Conservation (phyloP, 257 asterid species). For the Nicotiana paniculata region DNA sequence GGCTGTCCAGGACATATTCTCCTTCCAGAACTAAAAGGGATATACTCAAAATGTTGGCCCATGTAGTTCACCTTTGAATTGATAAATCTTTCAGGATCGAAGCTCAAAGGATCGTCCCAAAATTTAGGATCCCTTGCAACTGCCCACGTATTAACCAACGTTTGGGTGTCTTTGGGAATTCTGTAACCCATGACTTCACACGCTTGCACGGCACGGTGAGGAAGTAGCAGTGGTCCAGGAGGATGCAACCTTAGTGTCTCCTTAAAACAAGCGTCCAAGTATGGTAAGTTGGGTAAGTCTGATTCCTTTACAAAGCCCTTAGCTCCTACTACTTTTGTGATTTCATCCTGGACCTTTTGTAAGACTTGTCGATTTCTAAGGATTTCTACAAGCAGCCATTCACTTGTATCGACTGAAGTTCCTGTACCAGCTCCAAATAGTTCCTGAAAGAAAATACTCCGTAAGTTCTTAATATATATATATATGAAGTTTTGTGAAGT, state of each 20-base stretch:
- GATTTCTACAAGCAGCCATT: conserved; percentile 66
- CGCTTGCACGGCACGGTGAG: conserved; percentile 31
- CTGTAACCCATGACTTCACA: conserved; percentile 35
- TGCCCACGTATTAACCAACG: conserved; percentile 39
- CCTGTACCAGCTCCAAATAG: conserved; percentile 56
- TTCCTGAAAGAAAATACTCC: conserved; percentile 26
- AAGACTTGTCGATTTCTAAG: conserved; percentile 33
- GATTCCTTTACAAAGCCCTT: conserved; percentile 34
- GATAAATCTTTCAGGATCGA: conserved; percentile 45
- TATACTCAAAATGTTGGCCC: conserved; percentile 45
- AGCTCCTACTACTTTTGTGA: conserved; percentile 28
- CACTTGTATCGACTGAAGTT: conserved; percentile 44
- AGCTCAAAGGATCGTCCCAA: conserved; percentile 40
- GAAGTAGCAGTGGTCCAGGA: conserved; percentile 40
- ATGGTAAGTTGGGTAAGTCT: conserved; percentile 37
- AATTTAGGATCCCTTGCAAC: conserved; percentile 42
- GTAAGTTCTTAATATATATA: too few relatives aligned
- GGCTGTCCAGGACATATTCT: too few relatives aligned
- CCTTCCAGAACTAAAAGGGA: too few relatives aligned
- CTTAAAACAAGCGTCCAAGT: conserved; percentile 39
- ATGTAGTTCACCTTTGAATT: conserved; percentile 34
- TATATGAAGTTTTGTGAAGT: too few relatives aligned
- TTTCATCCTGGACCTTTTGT: neutral
- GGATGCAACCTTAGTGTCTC: conserved; percentile 47
- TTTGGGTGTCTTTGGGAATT: conserved; percentile 39